phyloP scores from a whole-genome alignment of 2,329 filamentous ascomycete genomes.

The Ceratocystis huliohia region DNA sequence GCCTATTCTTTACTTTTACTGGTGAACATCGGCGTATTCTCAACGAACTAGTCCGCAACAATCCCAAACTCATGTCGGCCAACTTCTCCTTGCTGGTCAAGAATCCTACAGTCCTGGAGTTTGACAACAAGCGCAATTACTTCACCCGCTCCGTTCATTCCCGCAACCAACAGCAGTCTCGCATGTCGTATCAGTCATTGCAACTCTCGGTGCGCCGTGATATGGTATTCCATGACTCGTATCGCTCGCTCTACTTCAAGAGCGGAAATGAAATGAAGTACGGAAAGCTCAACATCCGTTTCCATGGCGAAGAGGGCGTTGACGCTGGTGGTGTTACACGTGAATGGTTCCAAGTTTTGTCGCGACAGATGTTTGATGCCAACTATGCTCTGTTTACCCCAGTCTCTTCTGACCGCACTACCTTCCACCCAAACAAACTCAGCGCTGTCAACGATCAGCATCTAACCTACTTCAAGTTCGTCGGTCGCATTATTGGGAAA shows the following conservation, averaged over 20 bases:
- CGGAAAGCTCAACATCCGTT: constrained; percentile 93
- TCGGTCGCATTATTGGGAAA: constrained; percentile 95
- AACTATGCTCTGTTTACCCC: constrained; percentile 95
- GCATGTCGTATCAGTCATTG: constrained; percentile 57
- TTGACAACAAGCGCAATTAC: constrained; percentile 99
- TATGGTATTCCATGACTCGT: constrained; percentile 95
- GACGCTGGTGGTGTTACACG: constrained; percentile 94
- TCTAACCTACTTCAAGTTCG: constrained; percentile 97
- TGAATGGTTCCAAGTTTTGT: constrained; percentile 97
- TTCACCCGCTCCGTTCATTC: constrained; percentile 86
- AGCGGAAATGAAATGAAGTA: constrained; percentile 95
- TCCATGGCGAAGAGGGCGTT: constrained; percentile 93
- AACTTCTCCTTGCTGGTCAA: constrained; percentile 93
- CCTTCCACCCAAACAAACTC: constrained; percentile 93
- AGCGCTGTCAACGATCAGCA: constrained; percentile 93
- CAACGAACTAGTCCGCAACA: constrained; percentile 93
- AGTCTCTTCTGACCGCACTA: constrained; percentile 92
- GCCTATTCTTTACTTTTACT: constrained; percentile 91
- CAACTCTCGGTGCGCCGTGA: constrained; percentile 85
- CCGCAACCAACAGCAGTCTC: constrained; percentile 51
- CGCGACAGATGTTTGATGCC: constrained; percentile 96
- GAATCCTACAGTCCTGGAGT: constrained; percentile 97
- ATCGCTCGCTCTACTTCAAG: constrained; percentile 97
- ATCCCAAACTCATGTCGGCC: constrained; percentile 96
- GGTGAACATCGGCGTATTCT: constrained; percentile 95